phyloP scores from a whole-genome alignment of 805 yeast species.

The Naumovozyma baii region DNA sequence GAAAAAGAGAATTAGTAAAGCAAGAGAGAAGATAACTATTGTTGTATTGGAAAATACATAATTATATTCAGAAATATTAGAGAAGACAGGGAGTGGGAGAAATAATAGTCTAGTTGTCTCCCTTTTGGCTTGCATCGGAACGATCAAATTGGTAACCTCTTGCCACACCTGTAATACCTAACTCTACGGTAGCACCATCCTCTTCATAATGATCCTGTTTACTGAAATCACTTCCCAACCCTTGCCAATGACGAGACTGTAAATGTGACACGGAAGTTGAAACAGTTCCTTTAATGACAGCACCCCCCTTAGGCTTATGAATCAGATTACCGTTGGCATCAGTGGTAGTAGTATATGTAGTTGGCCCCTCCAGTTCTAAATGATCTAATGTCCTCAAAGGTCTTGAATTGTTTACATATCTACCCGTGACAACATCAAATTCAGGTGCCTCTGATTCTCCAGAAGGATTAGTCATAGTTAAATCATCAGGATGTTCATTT shows the following conservation, averaged over 20 bases:
- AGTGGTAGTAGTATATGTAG: conserved; percentile 10
- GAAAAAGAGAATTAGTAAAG: no score
- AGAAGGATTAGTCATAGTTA: conserved; percentile 7
- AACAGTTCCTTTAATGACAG: conserved; percentile 65
- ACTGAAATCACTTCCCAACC: conserved; percentile 77
- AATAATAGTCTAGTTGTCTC: not conserved
- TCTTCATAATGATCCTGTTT: conserved; percentile 35
- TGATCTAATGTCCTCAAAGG: conserved; percentile 67
- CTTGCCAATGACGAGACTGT: conserved; percentile 74
- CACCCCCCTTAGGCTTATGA: conserved; percentile 45
- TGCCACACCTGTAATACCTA: conserved; percentile 83
- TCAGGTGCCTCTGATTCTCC: conserved; percentile 46
- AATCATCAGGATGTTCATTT: conserved; percentile 17
- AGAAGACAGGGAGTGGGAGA: not conserved
- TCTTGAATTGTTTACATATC: conserved; percentile 52
- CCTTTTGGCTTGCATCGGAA: conserved; percentile 5
- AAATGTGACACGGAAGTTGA: conserved; percentile 79
- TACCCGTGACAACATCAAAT: conserved; percentile 85
- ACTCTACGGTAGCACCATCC: conserved; percentile 73
- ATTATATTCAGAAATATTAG: no score
- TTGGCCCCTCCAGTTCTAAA: conserved; percentile 45
- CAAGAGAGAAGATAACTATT: no score
- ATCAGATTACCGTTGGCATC: conserved; percentile 34
- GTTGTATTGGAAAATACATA: no score
- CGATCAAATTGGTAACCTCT: conserved; percentile 59